Evolutionary conservation across 2,329 filamentous ascomycete species (phyloP).

Genomic region (Stylonectria norvegica): DNA sequence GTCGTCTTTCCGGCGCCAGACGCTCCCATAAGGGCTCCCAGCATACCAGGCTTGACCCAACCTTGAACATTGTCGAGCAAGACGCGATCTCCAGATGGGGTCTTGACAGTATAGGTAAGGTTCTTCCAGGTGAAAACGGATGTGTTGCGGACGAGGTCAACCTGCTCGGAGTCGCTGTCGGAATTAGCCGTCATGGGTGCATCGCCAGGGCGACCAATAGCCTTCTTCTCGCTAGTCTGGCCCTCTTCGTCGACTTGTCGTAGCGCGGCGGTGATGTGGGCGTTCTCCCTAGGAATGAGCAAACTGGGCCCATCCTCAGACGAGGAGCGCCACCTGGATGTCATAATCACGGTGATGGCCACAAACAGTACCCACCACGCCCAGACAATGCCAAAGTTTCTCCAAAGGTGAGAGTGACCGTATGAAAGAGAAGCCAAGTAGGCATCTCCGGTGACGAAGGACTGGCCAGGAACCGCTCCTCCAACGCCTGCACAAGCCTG

Average conservation of each 20-base stretch:
- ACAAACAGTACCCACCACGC: slow-evolving; percentile 61
- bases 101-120: slow-evolving; percentile 66
- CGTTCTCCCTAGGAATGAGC: slow-evolving; percentile 60
- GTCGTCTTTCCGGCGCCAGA: slow-evolving; percentile 85
- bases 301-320: slow-evolving; percentile 52
- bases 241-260: slow-evolving; percentile 49
- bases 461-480: slow-evolving; percentile 49
- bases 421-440: slow-evolving; percentile 57
- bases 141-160: slow-evolving; percentile 56
- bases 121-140: slow-evolving; percentile 74
- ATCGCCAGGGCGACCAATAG: slow-evolving; percentile 3
- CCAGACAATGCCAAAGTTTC: slow-evolving; percentile 61
- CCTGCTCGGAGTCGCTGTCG: slow-evolving; percentile 20
- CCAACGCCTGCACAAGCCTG: slow-evolving; percentile 57
- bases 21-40: slow-evolving; percentile 77
- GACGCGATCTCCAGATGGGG: slow-evolving; percentile 56
- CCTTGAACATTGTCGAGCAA: slow-evolving; percentile 79
- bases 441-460: slow-evolving; percentile 52
- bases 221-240: slow-evolving; percentile 27
- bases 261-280: slow-evolving; percentile 34
- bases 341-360: slow-evolving; percentile 55
- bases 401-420: slow-evolving; percentile 50
- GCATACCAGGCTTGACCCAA: slow-evolving; percentile 76
- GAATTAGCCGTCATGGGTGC: slow-evolving; percentile 13
- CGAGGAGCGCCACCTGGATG: slow-evolving; percentile 52